phyloP scores from a whole-genome alignment of 75 land plant species.

The Adiantum capillusveneris region DNA sequence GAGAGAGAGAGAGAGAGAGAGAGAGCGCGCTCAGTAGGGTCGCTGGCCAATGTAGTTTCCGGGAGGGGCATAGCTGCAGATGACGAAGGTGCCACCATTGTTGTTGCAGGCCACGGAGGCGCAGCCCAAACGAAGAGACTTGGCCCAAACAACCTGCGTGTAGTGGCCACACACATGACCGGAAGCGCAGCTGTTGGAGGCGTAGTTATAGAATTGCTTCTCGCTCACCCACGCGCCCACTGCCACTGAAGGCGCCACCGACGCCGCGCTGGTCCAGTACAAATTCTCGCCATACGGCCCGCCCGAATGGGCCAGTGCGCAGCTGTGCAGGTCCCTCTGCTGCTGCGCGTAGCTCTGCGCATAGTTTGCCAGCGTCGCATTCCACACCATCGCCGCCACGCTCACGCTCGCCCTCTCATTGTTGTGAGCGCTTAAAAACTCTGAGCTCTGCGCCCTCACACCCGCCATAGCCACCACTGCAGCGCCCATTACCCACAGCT shows the following conservation, averaged over 20 bases:
- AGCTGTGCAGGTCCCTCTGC: slow-evolving; percentile 16
- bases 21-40: slow-evolving; percentile 31
- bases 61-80: slow-evolving; percentile 53
- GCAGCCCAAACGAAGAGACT: slow-evolving; percentile 37
- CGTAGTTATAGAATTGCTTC: slow-evolving; percentile 30
- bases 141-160: slow-evolving; percentile 50
- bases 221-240: slow-evolving; percentile 42
- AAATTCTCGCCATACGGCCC: slow-evolving; percentile 50
- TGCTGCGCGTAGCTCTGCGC: slow-evolving; percentile 24
- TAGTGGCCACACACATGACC: slow-evolving; percentile 47
- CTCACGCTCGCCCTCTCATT: slow-evolving; percentile 11
- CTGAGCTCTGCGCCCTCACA: no score
- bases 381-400: slow-evolving; percentile 24
- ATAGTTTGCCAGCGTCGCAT: slow-evolving; percentile 17
- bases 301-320: slow-evolving; percentile 27
- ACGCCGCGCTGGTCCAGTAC: slow-evolving; percentile 22
- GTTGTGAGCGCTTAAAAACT: slow-evolving; percentile 20
- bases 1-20: no score
- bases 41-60: slow-evolving; percentile 47
- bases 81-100: no score
- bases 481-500: no score
- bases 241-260: slow-evolving; percentile 23
- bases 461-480: no score
- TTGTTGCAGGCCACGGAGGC: slow-evolving; percentile 32
- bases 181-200: slow-evolving; percentile 26